Evolutionary conservation across 2,329 filamentous ascomycete genomes (phyloP), one percentile per base, ranked within the genome.

Genomic region (Coniochaeta pulveracea): DNA sequence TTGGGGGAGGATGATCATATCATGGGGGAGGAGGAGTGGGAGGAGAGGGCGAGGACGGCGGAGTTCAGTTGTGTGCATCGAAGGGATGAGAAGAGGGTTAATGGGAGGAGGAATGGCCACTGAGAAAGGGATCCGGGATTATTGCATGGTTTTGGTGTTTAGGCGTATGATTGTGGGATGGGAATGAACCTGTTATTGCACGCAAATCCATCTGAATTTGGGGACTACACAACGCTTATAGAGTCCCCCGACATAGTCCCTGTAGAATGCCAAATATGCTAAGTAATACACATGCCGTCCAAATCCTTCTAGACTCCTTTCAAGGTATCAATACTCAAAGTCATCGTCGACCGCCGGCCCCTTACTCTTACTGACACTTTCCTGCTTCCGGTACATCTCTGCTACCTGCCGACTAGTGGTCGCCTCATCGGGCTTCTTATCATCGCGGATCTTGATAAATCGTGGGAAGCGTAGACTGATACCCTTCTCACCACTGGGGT

Each of bases 351-450:
- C 88, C 30, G 79, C 69, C 4, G 85, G 84, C 0, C 80, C 83
- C 63, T 93, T 93, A 37, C 65, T 85, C 66, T 91, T 93, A 10
- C 74, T 63, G 33, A 94, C 85, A 45, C 80, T 84, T 64, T 96
- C 89, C 63, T 98, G 91, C 60, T 84, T 88, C 44, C 79, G 70
- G 61, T 96, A 98, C 89, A 98, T 94, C 57, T 96, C 91, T 1
- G 86, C 88, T 32, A 98, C 83, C 59, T 91, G 84, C 33, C 78
- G 68, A 40, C 78, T 85, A 21, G 70, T 80, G 24, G 86, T 95
- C 10, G 91, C 91, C 60, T 89, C 72, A 40, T 94, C 88, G 0
- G 85, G 76, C 61, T 93, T 95, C 71, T 98, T 98, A 53, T 98
- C 91, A 38, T 96, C 89, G 38, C 91, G 72, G 25, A 85, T 62